A percentile compares a stretch with the other conserved stretches of the same genome.
phyloP scores from a whole-genome alignment of 2,329 filamentous ascomycete genomes.

The Mariannaea sp. region DNA sequence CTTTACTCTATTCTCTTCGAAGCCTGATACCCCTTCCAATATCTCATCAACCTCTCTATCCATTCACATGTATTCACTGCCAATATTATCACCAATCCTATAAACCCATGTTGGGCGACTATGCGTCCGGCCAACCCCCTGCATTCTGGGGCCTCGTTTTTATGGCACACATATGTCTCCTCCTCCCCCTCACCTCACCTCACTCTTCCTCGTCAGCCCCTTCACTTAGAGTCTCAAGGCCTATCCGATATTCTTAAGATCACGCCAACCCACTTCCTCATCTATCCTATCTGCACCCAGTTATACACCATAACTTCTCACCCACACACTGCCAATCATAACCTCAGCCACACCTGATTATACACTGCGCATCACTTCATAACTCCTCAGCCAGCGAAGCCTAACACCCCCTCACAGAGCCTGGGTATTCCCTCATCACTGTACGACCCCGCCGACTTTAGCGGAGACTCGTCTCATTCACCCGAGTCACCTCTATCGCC shows the following conservation, averaged over 20 bases:
- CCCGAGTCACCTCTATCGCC: slow-evolving; percentile 37
- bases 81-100: slow-evolving; percentile 16
- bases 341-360: slow-evolving; percentile 26
- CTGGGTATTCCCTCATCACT: slow-evolving; percentile 31
- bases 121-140: slow-evolving; percentile 26
- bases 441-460: slow-evolving; percentile 38
- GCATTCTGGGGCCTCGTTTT: slow-evolving; percentile 34
- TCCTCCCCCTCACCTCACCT: slow-evolving; percentile 30
- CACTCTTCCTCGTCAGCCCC: slow-evolving; percentile 28
- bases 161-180: slow-evolving; percentile 33
- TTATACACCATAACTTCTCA: slow-evolving; percentile 9
- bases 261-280: slow-evolving; percentile 16
- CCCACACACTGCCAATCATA: slow-evolving; percentile 17
- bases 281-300: slow-evolving; percentile 11
- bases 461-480: slow-evolving; percentile 37
- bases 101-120: slow-evolving; percentile 18
- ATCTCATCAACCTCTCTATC: slow-evolving; percentile 1
- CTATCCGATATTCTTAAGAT: slow-evolving; percentile 23
- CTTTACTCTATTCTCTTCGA: slow-evolving; percentile 10
- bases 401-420: slow-evolving; percentile 32
- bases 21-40: slow-evolving; percentile 18
- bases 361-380: slow-evolving; percentile 3
- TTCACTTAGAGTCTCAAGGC: slow-evolving; percentile 17
- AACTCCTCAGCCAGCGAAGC: slow-evolving; percentile 6
- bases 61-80: slow-evolving; percentile 10